Conservation (phyloP, 176 grass and related monocot species). For the Olyra latifolia region DNA sequence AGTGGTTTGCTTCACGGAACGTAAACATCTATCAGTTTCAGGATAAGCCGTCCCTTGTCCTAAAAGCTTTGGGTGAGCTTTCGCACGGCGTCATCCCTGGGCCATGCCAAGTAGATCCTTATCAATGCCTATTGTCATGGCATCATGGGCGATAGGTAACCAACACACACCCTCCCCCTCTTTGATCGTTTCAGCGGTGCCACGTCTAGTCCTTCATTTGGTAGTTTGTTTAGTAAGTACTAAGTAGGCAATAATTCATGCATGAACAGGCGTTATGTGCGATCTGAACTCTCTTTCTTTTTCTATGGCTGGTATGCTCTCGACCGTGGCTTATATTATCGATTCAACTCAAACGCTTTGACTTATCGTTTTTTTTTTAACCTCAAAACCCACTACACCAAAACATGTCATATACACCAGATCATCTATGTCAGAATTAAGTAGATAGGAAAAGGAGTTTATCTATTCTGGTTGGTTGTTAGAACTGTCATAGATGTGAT, state of each 20-base stretch:
- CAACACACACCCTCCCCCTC: neutral
- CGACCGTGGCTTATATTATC: no score
- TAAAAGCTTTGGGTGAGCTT: conserved; percentile 32
- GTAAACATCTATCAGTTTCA: conserved; percentile 15
- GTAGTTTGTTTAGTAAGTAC: neutral
- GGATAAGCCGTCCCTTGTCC: conserved; percentile 4
- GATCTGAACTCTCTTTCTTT: neutral
- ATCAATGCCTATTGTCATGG: neutral
- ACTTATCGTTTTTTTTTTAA: no score
- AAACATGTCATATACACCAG: no score
- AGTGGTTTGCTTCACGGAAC: conserved; percentile 40
- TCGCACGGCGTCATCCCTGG: conserved; percentile 37
- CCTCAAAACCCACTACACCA: no score
- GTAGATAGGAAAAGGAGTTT: no score
- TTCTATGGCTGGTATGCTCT: no score
- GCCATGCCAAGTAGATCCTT: conserved; percentile 14
- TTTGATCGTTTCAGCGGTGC: neutral
- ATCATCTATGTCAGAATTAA: no score
- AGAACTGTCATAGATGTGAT: no score
- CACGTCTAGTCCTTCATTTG: neutral
- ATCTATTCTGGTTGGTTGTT: no score
- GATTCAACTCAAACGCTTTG: no score
- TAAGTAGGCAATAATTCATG: neutral
- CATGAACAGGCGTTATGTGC: neutral
- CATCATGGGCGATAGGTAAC: neutral